Evolutionary conservation across 1,284 basidiomycete species (phyloP), one percentile per base, ranked within the genome.

Genomic region (Grifola frondosa): DNA sequence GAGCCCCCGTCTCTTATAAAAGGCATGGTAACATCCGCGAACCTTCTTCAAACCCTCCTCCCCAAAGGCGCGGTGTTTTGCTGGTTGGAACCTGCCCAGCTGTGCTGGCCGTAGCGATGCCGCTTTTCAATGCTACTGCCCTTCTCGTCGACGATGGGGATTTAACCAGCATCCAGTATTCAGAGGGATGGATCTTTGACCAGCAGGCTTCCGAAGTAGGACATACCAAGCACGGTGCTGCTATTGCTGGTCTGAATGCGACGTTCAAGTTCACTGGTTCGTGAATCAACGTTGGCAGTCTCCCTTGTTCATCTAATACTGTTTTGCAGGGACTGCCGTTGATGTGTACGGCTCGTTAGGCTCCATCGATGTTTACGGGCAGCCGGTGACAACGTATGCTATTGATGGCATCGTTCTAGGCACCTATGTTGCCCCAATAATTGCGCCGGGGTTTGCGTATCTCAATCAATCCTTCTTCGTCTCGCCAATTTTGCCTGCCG

Each of bases 271-370:
- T 46, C 17, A 15, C 36, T 6, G 44, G 44, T 46, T 20, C 16
- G 44, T 32, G 28, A 21, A 8, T 15, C 11, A 8, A 9, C 3
- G 11, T 7, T 3, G 1, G 10, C 21, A 8, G 11, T n/a, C 11
- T 9, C 13, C 25, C 7, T 8, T 12, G 4, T 6, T 23, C 15
- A 16, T 31, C 16, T 22, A 6, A 22, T 35, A n/a, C 21, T 10
- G 21, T 25, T 13, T 4, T 16, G 22, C 16, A 57, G 55, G 55
- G 19, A 53, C 50, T 2, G 37, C 30, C 10, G 40, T 54, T 5
- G 25, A 30, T 0, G 53, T 57, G 6, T 46, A 39, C 15, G 55
- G 55, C 2, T 48, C 50, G 0, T 23, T 43, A 8, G 52, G 42
- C 7, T 41, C 50, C 11, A 34, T 31, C 13, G 54, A 48, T 22